phyloP scores from a whole-genome alignment of 495 filamentous ascomycete genomes.

The Pseudotulostoma volvatum region DNA sequence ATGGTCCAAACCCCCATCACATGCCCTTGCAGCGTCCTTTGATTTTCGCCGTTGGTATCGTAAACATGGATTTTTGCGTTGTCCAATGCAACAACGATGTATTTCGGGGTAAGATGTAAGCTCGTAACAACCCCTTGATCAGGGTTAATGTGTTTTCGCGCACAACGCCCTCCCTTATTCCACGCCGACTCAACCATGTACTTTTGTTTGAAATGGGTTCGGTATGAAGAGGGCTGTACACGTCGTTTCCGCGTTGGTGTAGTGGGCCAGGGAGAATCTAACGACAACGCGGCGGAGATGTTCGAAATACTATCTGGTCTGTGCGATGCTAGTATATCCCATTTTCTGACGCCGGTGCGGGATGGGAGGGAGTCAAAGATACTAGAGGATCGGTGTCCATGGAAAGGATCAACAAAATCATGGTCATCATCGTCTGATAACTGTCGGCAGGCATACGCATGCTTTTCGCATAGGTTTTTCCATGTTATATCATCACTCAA shows the following conservation, averaged over 20 bases:
- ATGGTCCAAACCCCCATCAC: constrained; percentile 99
- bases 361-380: neutral
- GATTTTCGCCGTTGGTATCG: constrained; percentile 72
- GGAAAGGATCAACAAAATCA: constrained; percentile 23
- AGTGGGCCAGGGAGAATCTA: constrained; percentile 12
- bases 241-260: constrained; percentile 20
- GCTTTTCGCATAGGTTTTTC: constrained; percentile 90
- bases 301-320: constrained; percentile 1
- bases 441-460: constrained; percentile 56
- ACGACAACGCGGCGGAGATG: constrained; percentile 3
- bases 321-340: constrained; percentile 1
- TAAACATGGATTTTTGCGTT: constrained; percentile 98
- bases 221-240: constrained; percentile 50
- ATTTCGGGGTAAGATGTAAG: constrained; percentile 82
- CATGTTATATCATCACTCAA: constrained; percentile 93
- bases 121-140: constrained; percentile 96
- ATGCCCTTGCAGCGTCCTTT: constrained; percentile 83
- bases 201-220: constrained; percentile 91
- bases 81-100: constrained; percentile 93
- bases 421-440: constrained; percentile 30
- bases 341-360: constrained; percentile 1
- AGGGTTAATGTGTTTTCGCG: constrained; percentile 71
- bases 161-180: constrained; percentile 71
- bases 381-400: constrained; percentile 2
- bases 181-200: constrained; percentile 96